Evolutionary conservation across 2,329 filamentous ascomycete genomes (phyloP).

Genomic region (Aspergillus sp.): DNA sequence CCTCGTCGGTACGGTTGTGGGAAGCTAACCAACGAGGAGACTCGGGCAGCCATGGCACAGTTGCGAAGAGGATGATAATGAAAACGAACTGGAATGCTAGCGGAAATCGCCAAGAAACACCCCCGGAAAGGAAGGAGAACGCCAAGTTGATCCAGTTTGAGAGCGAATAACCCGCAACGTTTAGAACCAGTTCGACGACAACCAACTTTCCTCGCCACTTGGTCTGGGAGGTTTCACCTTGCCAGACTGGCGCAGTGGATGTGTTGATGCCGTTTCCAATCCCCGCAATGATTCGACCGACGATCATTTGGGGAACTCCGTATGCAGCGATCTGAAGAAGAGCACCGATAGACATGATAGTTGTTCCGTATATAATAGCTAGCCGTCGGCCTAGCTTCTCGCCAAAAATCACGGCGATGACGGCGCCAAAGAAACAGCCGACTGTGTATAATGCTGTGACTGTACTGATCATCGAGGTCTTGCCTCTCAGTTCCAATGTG

Average conservation of each 20-base stretch:
- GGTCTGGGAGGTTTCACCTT: slow-evolving; percentile 41
- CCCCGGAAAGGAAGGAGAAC: slow-evolving; percentile 31
- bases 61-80: slow-evolving; percentile 13
- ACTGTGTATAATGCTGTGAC: slow-evolving; percentile 12
- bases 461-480: slow-evolving; percentile 4
- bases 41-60: slow-evolving; percentile 28
- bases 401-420: slow-evolving; percentile 11
- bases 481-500: slow-evolving; percentile 4
- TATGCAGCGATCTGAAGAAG: slow-evolving; percentile 19
- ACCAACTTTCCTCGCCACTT: slow-evolving; percentile 15
- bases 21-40: slow-evolving; percentile 19
- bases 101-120: slow-evolving; percentile 23
- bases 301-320: slow-evolving; percentile 24
- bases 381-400: slow-evolving; percentile 16
- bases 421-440: slow-evolving; percentile 20
- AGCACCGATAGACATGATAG: slow-evolving; percentile 17
- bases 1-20: slow-evolving; percentile 19
- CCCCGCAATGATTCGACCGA: slow-evolving; percentile 43
- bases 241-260: slow-evolving; percentile 41
- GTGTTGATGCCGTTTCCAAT: slow-evolving; percentile 40
- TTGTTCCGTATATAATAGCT: slow-evolving; percentile 11
- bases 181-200: slow-evolving; percentile 21
- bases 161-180: slow-evolving; percentile 31
- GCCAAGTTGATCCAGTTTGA: slow-evolving; percentile 36
- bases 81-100: slow-evolving; percentile 25